Conservation (phyloP, 2,329 filamentous ascomycete species). For the Gliomastix tumulicola region DNA sequence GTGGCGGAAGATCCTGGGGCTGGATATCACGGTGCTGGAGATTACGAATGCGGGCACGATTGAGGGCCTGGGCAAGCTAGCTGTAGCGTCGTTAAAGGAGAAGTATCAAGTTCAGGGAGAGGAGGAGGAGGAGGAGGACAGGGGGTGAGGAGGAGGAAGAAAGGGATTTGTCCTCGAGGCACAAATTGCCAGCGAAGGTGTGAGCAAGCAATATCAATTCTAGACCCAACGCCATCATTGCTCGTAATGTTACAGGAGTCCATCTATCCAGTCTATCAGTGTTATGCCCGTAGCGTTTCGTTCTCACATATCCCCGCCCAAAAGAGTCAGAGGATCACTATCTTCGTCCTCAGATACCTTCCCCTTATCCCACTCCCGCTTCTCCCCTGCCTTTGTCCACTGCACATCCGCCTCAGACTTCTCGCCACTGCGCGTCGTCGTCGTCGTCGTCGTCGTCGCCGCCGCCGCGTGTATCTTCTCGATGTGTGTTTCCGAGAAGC, state of each 20-base stretch:
- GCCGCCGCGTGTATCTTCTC: conserved; percentile 37
- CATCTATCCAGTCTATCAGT: too few relatives aligned
- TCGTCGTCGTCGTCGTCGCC: too few relatives aligned
- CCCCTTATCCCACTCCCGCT: conserved; percentile 53
- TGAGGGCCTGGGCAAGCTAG: too few relatives aligned
- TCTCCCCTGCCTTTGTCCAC: conserved; percentile 65
- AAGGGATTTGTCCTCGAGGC: too few relatives aligned
- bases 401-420: conserved; percentile 58
- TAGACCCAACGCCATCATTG: too few relatives aligned
- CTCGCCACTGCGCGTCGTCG: too few relatives aligned
- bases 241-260: too few relatives aligned
- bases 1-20: conserved; percentile 34
- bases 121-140: too few relatives aligned
- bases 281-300: too few relatives aligned
- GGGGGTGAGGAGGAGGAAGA: too few relatives aligned
- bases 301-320: background rate
- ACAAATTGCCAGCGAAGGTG: background rate
- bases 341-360: conserved; percentile 25
- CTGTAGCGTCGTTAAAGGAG: background rate
- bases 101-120: background rate
- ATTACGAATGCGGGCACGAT: too few relatives aligned
- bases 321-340: background rate
- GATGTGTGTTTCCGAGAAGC: conserved; percentile 71
- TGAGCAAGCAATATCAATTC: background rate
- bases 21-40: conserved; percentile 38